Conservation (phyloP, 352 stramenopile species). For the Phytophthora agathidicida region DNA sequence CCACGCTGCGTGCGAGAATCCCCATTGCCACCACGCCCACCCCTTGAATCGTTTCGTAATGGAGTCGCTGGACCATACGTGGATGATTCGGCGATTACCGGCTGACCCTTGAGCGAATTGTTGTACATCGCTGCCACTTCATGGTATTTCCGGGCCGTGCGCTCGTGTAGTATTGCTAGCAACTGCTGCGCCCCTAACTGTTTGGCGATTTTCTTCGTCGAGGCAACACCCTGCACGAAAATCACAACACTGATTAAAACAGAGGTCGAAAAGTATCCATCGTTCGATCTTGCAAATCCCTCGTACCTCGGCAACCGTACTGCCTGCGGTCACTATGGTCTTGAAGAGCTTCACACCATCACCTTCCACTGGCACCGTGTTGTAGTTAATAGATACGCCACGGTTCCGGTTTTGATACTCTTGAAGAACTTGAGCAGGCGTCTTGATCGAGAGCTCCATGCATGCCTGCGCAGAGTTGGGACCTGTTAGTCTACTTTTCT, state of each 20-base stretch:
- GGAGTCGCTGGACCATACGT: slow-evolving; percentile 21
- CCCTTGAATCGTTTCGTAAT: slow-evolving; percentile 9
- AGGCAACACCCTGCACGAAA: slow-evolving; percentile 57
- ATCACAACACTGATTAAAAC: slow-evolving; percentile 8
- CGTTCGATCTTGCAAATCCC: neutral
- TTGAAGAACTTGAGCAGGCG: slow-evolving; percentile 83
- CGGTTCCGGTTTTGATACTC: slow-evolving; percentile 87
- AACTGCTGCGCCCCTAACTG: slow-evolving; percentile 78
- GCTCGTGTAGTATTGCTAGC: slow-evolving; percentile 69
- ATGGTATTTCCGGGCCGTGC: slow-evolving; percentile 50
- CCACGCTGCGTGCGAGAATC: slow-evolving; percentile 34
- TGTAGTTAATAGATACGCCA: slow-evolving; percentile 85
- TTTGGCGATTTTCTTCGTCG: slow-evolving; percentile 86
- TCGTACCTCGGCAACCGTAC: slow-evolving; percentile 67
- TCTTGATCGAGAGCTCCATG: slow-evolving; percentile 83
- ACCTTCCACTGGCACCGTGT: slow-evolving; percentile 57
- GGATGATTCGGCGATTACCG: slow-evolving; percentile 26
- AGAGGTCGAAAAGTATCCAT: slow-evolving; percentile 11
- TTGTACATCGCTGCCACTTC: slow-evolving; percentile 81
- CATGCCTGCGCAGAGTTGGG: slow-evolving; percentile 47
- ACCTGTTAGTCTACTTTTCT: neutral
- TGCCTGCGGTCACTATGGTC: slow-evolving; percentile 76
- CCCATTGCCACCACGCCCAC: slow-evolving; percentile 15
- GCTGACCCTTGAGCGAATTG: slow-evolving; percentile 45
- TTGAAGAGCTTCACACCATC: slow-evolving; percentile 80